Percentiles rank a stretch among this genome's conserved stretches.
Evolutionary conservation across 495 filamentous ascomycete species (phyloP).

Genomic region (Penicillium goetzii): DNA sequence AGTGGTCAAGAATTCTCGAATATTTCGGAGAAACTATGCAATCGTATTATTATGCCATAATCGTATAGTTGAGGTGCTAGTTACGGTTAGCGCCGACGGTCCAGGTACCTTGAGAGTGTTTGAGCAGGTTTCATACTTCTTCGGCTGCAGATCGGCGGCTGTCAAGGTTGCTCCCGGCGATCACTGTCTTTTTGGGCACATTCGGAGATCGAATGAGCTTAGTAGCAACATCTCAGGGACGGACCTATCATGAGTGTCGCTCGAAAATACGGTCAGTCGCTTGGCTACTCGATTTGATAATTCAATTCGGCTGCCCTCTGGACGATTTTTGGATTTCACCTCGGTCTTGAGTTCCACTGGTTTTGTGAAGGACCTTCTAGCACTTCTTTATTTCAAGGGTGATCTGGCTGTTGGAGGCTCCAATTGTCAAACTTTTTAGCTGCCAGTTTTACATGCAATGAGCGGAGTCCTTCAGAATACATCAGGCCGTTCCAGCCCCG

Average conservation of each 20-base stretch:
- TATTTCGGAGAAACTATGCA: not conserved
- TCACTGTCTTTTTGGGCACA: slow-evolving; percentile 5
- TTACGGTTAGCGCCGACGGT: not conserved
- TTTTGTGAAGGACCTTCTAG: not conserved
- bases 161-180: slow-evolving; percentile 27
- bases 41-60: not conserved
- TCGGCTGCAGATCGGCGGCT: slow-evolving; percentile 25
- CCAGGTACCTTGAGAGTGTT: slow-evolving; percentile 44
- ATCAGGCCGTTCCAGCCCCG: slow-evolving; percentile 10
- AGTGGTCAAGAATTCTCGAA: not conserved
- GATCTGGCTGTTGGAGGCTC: not conserved
- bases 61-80: not conserved
- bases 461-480: slow-evolving; percentile 21
- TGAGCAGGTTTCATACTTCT: slow-evolving; percentile 38
- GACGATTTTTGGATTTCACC: not conserved
- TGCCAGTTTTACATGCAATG: slow-evolving; percentile 14
- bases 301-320: not conserved
- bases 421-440: not conserved
- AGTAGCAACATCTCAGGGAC: not conserved
- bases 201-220: slow-evolving; percentile 3
- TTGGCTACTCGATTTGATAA: not conserved
- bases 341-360: not conserved
- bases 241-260: not conserved
- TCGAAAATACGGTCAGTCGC: slow-evolving; percentile 4
- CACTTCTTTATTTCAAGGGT: not conserved